Percentiles rank a stretch among this genome's conserved stretches.
These are phyloP conservation scores for Escallonia rubra DNA, from an alignment of 129 eudicot species.

Conservation along the genomic window DNA sequence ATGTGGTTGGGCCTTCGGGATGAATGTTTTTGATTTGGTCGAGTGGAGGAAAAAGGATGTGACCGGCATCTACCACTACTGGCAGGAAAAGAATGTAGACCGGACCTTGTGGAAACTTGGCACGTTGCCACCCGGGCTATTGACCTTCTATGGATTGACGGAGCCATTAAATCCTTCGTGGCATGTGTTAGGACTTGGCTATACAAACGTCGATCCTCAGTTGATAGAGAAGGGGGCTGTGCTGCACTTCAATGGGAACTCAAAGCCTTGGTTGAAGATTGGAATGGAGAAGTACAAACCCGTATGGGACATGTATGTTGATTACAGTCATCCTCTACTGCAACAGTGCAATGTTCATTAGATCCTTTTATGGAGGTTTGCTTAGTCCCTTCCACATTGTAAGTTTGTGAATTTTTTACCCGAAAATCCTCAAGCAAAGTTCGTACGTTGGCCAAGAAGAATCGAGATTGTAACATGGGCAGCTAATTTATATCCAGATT, in stretches of 20 bases:
- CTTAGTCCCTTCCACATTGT: neutral
- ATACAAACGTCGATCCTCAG: conserved; percentile 58
- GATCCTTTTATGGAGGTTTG: no score
- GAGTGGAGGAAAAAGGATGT: conserved; percentile 65
- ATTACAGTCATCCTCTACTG: conserved; percentile 48
- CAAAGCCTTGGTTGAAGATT: conserved; percentile 74
- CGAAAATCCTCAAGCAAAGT: conserved; percentile 3
- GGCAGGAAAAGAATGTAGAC: conserved; percentile 76
- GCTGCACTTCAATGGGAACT: conserved; percentile 64
- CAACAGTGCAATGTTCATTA: conserved; percentile 60
- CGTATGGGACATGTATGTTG: conserved; percentile 66
- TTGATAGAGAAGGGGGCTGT: conserved; percentile 62
- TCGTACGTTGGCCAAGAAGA: neutral
- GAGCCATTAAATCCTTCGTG: conserved; percentile 52
- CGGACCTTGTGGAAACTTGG: conserved; percentile 74
- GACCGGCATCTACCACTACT: conserved; percentile 61
- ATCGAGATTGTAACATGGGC: neutral
- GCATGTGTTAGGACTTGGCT: conserved; percentile 70
- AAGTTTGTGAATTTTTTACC: conserved; percentile 4
- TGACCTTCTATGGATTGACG: conserved; percentile 65
- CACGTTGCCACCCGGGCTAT: conserved; percentile 62
- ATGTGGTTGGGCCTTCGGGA: conserved; percentile 77
- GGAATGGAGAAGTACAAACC: conserved; percentile 73
- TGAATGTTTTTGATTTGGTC: conserved; percentile 68
- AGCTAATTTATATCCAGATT: no score